Percentiles rank a stretch among this genome's conserved stretches.
phyloP scores from a whole-genome alignment of 495 filamentous ascomycete genomes.

The Oleoguttula mirabilis region DNA sequence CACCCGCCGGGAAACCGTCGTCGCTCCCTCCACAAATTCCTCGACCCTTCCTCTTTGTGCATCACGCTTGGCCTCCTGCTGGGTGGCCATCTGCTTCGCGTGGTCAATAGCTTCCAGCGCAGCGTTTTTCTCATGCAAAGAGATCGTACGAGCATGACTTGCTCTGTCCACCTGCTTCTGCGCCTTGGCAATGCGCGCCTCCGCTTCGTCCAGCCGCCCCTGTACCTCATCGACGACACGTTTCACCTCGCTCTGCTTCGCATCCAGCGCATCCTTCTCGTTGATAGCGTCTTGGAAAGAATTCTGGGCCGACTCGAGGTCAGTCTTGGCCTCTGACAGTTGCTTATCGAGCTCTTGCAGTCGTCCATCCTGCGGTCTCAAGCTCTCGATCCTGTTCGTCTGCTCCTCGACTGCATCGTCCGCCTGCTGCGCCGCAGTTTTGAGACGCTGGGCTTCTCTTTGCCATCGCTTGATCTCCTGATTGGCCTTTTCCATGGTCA shows the following conservation, averaged over 20 bases:
- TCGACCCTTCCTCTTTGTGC: slow-evolving; percentile 36
- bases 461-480: slow-evolving; percentile 3
- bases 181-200: slow-evolving; percentile 42
- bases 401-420: slow-evolving; percentile 34
- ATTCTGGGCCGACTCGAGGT: slow-evolving; percentile 34
- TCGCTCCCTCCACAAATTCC: slow-evolving; percentile 47
- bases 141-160: slow-evolving; percentile 38
- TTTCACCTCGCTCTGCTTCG: slow-evolving; percentile 32
- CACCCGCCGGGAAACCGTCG: slow-evolving; percentile 45
- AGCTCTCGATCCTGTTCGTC: slow-evolving; percentile 43
- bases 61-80: slow-evolving; percentile 37
- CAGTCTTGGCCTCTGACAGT: slow-evolving; percentile 41
- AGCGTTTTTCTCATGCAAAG: slow-evolving; percentile 54
- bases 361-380: slow-evolving; percentile 47
- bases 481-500: slow-evolving; percentile 13
- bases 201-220: slow-evolving; percentile 27
- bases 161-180: slow-evolving; percentile 43
- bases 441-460: slow-evolving; percentile 2
- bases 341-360: slow-evolving; percentile 46
- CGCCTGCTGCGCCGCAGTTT: slow-evolving; percentile 4
- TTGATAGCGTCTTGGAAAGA: slow-evolving; percentile 41
- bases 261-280: slow-evolving; percentile 41
- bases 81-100: slow-evolving; percentile 36
- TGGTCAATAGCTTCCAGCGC: slow-evolving; percentile 42
- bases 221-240: slow-evolving; percentile 31